Evolutionary conservation across 2,329 filamentous ascomycete genomes (phyloP), one percentile per base, ranked within the genome.

Genomic region (Hawksworthiomyces lignivorus): DNA sequence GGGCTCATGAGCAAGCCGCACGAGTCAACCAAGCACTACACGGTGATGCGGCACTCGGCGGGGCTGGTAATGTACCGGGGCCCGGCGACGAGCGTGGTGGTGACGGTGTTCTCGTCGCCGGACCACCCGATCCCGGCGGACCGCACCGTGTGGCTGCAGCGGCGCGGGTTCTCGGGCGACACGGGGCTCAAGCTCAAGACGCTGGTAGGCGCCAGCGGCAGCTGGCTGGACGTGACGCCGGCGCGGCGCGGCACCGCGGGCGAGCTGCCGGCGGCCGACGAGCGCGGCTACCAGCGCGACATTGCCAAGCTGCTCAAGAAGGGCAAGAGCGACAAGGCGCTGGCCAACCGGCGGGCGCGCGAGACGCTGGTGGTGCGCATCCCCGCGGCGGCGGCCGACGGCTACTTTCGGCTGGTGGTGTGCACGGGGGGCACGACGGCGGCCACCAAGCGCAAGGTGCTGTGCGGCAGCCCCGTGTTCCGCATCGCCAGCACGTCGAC

Each of bases 181-280:
- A 70, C 79, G 36, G 82, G 82, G 15, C 82, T 86, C 74, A 69
- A 70, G 7, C 62, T 80, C 21, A 82, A 82, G 54, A 73, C 79
- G 0, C 57, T 84, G 2, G 61, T 84, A 27, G 73, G 79, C 7
- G 68, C 72, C 0, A 75, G 69, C 11, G 66, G 69, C 7, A 68
- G 63, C 51, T 86, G 82, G 82, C 63, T 85, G 11, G 72, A 86
- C 44, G 80, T 85, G 3, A 86, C 82, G 0, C 82, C 82, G 0
- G 63, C 63, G 0, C 58, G 67, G 2, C 64, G 65, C 18, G 67
- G 73, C 0, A 53, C 57, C 0, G 52, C 66, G 0, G 62, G 70
- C 1, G 69, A 80, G 35, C 52, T 85, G 2, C 62, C 70, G 0
- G 62, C 67, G 1, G 62, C 60, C 1, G 77, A 84, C 27, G 82